These are phyloP conservation scores for Drechslera avenae DNA, from an alignment of 2,329 filamentous ascomycete species.

Conservation along the genomic window DNA sequence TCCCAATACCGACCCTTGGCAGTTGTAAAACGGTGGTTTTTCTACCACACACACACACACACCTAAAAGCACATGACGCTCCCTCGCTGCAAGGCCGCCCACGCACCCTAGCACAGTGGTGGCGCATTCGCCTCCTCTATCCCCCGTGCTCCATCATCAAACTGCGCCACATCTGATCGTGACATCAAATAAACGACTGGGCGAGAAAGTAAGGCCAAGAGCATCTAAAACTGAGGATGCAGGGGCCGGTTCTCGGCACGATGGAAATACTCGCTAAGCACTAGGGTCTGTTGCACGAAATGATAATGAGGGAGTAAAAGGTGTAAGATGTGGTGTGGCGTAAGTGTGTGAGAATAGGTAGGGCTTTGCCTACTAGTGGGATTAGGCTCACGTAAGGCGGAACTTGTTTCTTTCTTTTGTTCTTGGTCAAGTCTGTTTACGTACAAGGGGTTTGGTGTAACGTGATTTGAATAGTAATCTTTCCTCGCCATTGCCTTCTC, in stretches of 20 bases:
- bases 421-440: neutral
- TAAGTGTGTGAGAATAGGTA: neutral
- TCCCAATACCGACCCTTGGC: too few species aligned
- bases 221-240: slow-evolving; percentile 4
- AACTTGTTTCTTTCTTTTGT: neutral
- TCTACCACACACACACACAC: neutral
- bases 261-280: slow-evolving; percentile 10
- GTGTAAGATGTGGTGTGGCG: neutral
- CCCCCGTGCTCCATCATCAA: neutral
- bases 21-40: neutral
- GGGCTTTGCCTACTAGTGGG: slow-evolving; percentile 1
- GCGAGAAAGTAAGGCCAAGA: neutral
- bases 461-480: neutral
- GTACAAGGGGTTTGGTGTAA: neutral
- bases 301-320: too few species aligned
- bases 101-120: neutral
- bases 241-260: slow-evolving; percentile 2
- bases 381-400: slow-evolving; percentile 10
- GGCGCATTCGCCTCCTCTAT: slow-evolving; percentile 1
- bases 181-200: neutral
- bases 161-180: slow-evolving; percentile 7
- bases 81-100: slow-evolving; percentile 2
- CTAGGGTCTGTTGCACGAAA: neutral
- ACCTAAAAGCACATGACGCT: slow-evolving; percentile 3
- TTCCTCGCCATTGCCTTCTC: too few species aligned